Percentiles rank a stretch among this genome's conserved stretches.
Conservation (phyloP, 768 basidiomycete species). For the Plicaturopsis crispa region DNA sequence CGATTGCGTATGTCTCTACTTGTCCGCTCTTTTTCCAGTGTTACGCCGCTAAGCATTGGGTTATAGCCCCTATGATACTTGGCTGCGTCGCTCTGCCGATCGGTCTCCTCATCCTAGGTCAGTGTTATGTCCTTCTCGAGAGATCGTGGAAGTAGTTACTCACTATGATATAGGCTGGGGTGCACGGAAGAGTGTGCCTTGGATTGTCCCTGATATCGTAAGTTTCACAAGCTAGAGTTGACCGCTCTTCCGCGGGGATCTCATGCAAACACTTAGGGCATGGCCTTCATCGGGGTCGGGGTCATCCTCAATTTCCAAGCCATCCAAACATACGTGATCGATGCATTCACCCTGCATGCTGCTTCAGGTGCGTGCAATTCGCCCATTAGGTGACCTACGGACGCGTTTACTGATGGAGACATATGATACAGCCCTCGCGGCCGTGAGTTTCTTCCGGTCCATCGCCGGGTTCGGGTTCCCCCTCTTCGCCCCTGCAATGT, state of each 20-base stretch:
- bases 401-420: not conserved
- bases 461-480: slow-evolving; percentile 71
- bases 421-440: slow-evolving; percentile 44
- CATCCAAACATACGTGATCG: slow-evolving; percentile 63
- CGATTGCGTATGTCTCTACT: slow-evolving; percentile 31
- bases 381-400: not conserved
- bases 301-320: slow-evolving; percentile 52
- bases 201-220: slow-evolving; percentile 68
- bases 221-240: slow-evolving; percentile 17
- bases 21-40: not conserved
- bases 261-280: slow-evolving; percentile 32
- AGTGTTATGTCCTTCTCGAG: not conserved
- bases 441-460: slow-evolving; percentile 54
- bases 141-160: not conserved
- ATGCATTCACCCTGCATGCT: slow-evolving; percentile 57
- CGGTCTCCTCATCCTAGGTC: slow-evolving; percentile 45
- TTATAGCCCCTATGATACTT: slow-evolving; percentile 48
- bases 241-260: not conserved
- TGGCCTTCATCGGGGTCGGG: slow-evolving; percentile 47
- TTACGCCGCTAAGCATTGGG: slow-evolving; percentile 8
- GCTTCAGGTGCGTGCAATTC: slow-evolving; percentile 44
- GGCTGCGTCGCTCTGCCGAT: slow-evolving; percentile 54
- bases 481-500: slow-evolving; percentile 71
- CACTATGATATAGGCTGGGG: slow-evolving; percentile 50
- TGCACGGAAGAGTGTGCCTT: slow-evolving; percentile 46